Base-by-base conservation (phyloP, 768 basidiomycete genomes). In the Pleurotus tuber-regium region DNA sequence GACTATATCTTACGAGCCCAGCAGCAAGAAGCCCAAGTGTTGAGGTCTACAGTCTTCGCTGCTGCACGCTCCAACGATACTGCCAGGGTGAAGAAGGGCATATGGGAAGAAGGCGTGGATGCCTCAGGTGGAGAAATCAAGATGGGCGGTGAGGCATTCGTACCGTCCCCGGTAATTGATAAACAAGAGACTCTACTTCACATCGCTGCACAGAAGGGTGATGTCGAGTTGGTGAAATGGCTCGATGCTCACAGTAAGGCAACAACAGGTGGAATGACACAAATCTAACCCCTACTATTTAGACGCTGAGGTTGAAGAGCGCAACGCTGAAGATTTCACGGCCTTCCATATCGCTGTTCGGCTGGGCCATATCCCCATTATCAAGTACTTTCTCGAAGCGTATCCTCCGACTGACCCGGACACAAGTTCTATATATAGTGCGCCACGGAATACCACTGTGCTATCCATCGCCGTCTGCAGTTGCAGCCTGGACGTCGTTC, bases 291-390 rank as follows among this genome's bases (percentile, higher is more conserved):
- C 38, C 52, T 54, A 31, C 54, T 52, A 57, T 54, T 25, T 60
- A 90, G 89, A 81, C 67, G 87, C 86, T 43, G 85, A 89, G 55
- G 72, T 79, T 16, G 87, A 89, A 54, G 89, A 90, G 62, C 77
- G 79, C 47, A 76, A 89, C 64, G 75, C 72, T 0, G 56, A 70
- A 43, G 77, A 78, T 19, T 69, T 76, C 43, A 86, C 87, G 3
- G 77, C 84, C 2, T 83, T 88, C 68, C 87, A 91, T 64, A 57
- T 82, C 46, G 85, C 86, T 8, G 62, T 90, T 7, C 68, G 73
- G 60, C 60, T 61, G 51, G 82, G 84, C 9, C 70, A 82, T 56
- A 59, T 80, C 25, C 55, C 73, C 10, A 72, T 88, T 53, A 64
- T 85, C 53, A 67, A 74, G 35, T 73, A 83, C 70, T 82, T 89